Conservation (phyloP, 2,329 filamentous ascomycete species). For the Neofusicoccum kwambonambiense region DNA sequence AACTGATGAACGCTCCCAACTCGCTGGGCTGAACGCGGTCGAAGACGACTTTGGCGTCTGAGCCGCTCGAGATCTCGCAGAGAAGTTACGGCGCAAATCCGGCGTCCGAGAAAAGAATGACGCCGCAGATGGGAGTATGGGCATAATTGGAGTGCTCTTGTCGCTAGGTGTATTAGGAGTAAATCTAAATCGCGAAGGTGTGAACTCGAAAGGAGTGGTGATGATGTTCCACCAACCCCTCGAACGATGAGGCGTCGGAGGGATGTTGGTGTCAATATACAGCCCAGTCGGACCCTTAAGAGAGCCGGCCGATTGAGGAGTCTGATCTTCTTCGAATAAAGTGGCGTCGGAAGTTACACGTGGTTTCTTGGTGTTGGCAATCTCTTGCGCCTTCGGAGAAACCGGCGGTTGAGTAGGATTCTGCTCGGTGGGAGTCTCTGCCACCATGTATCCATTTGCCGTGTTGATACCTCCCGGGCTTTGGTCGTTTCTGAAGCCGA, state of each 20-base stretch:
- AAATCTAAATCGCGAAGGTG: conserved; percentile 38
- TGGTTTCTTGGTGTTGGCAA: conserved; percentile 48
- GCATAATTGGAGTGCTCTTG: conserved; percentile 33
- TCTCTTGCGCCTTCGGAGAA: conserved; percentile 46
- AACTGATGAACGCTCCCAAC: neutral
- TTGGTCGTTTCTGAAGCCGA: neutral
- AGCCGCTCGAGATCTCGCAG: neutral
- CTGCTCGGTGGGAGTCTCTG: neutral
- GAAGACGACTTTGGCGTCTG: conserved; percentile 7
- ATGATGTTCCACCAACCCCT: conserved; percentile 78
- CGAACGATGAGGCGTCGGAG: conserved; percentile 58
- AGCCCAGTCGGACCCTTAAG: conserved; percentile 27
- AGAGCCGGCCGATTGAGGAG: conserved; percentile 22
- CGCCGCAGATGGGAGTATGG: conserved; percentile 27
- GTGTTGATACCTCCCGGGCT: conserved; percentile 9
- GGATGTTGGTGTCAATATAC: conserved; percentile 35
- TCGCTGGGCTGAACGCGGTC: conserved; percentile 11
- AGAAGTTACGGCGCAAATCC: neutral
- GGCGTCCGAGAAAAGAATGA: neutral
- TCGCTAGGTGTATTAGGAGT: conserved; percentile 26
- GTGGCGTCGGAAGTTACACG: conserved; percentile 59
- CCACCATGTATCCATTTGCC: neutral
- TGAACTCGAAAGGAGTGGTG: conserved; percentile 62
- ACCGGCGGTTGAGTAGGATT: conserved; percentile 32
- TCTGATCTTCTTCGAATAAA: conserved; percentile 68